Base-by-base conservation (phyloP, 176 grass and related monocot species). In the Avena eriantha region DNA sequence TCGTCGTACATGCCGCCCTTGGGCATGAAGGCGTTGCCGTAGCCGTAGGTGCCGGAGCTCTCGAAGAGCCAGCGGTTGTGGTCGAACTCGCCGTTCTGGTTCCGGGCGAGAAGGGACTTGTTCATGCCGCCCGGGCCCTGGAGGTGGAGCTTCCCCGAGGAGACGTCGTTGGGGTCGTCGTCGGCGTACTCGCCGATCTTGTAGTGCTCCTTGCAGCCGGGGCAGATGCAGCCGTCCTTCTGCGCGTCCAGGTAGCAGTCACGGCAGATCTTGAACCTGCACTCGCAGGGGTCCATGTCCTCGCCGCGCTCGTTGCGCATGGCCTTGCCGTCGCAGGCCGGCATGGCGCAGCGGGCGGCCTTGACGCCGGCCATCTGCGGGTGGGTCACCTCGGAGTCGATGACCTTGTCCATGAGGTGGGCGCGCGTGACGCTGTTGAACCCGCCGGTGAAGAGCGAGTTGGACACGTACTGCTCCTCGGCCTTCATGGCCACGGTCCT, bases 51-150 rank as follows among this genome's bases (percentile, higher is more conserved):
- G 22, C 97, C 97, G 15, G 89, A 92, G 88, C 92, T 94, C 89
- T 98, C 97, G 75, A 98, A 98, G 13, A 96, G 90, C 94, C 97
- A 98, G 4, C 97, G 92, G 80, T 93, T 98, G 56, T 96, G 97
- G 80, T 98, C 97, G 60, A 98, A 98, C 53, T 98, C 97, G 3
- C 94, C 92, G 1, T 88, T 91, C 87, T 94, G 92, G 90, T 79
- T 97, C 7, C 88, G 88, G 10, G 92, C 91, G 15, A 94, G 81
- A 68, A 92, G 74, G 2, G 90, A 94, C 75, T 93, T 97, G 88
- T 71, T 90, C n/a, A 69, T 49, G 50, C 18, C 73, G 26, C 87
- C 85, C 0, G 95, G 93, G 3, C 77, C 93, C 3, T 93, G 95
- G 10, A 95, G 95, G 26, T 90, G 86, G 24, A 91, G 87, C 19